These are phyloP conservation scores for Eruca vesicaria DNA, from an alignment of 441 rosid genomes.

Conservation along the genomic window DNA sequence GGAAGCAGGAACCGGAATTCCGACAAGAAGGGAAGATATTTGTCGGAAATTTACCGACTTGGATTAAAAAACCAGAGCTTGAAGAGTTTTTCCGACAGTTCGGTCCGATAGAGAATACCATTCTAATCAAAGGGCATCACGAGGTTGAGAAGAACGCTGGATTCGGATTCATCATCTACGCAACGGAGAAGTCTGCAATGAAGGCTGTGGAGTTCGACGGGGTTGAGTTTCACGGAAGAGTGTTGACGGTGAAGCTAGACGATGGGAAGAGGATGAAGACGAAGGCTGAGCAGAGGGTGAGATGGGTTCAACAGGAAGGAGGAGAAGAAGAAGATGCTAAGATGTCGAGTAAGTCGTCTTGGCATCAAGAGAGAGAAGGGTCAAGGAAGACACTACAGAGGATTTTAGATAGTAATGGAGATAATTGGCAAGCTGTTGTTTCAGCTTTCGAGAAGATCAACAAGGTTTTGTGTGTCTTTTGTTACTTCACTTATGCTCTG, in stretches of 20 bases:
- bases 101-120: constrained; percentile 71
- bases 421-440: constrained; percentile 94
- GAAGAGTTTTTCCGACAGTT: constrained; percentile 80
- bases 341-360: constrained; percentile 45
- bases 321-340: constrained; percentile 38
- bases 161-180: constrained; percentile 82
- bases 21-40: constrained; percentile 83
- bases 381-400: constrained; percentile 49
- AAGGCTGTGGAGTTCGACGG: constrained; percentile 93
- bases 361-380: constrained; percentile 93
- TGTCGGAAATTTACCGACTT: constrained; percentile 80
- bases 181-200: constrained; percentile 61
- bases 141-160: constrained; percentile 74
- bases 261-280: constrained; percentile 76
- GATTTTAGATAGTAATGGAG: constrained; percentile 68
- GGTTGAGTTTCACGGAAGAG: constrained; percentile 85
- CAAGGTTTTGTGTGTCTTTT: constrained; percentile 51
- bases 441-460: constrained; percentile 74
- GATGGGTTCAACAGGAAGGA: constrained; percentile 58
- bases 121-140: constrained; percentile 70
- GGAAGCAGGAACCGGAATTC: constrained; percentile 34
- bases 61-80: constrained; percentile 78
- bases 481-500: neutral
- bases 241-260: constrained; percentile 84
- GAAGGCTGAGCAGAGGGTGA: constrained; percentile 57